Evolutionary conservation across 768 basidiomycete genomes (phyloP).

Genomic region (Lactarius psammicola): DNA sequence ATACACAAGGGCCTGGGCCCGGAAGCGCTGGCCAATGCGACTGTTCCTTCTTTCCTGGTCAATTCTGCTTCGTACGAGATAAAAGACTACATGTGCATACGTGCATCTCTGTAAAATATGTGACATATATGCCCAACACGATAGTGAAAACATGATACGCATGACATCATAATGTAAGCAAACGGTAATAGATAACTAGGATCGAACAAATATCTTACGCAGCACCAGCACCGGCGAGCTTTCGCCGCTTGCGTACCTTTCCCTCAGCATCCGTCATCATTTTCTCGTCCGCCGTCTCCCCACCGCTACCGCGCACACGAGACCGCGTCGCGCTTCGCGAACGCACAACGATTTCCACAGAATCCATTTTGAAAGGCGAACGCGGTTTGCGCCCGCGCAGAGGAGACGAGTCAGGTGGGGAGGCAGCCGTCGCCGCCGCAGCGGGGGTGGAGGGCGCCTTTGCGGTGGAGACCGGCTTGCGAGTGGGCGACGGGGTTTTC

Average conservation of each 20-base stretch:
- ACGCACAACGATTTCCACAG: constrained; percentile 19
- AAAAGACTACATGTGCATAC: too few species aligned
- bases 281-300: constrained; percentile 24
- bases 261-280: constrained; percentile 14
- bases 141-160: neutral
- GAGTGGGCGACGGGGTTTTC: constrained; percentile 3
- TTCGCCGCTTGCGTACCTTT: constrained; percentile 21
- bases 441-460: neutral
- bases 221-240: constrained; percentile 1
- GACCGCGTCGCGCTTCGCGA: constrained; percentile 22
- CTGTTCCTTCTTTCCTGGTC: too few species aligned
- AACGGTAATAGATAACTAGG: neutral
- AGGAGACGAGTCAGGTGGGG: constrained; percentile 5
- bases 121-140: neutral
- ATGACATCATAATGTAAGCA: neutral
- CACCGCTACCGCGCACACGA: constrained; percentile 16
- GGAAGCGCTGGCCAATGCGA: too few species aligned
- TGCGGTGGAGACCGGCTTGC: neutral
- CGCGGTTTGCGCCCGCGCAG: constrained; percentile 19
- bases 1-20: too few species aligned
- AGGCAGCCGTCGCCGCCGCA: neutral
- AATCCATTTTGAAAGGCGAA: constrained; percentile 17
- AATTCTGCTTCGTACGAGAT: too few species aligned
- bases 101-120: neutral
- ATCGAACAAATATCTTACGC: constrained; percentile 1